Base-by-base conservation (phyloP, 345 rosid species). In the Murraya koenigii region DNA sequence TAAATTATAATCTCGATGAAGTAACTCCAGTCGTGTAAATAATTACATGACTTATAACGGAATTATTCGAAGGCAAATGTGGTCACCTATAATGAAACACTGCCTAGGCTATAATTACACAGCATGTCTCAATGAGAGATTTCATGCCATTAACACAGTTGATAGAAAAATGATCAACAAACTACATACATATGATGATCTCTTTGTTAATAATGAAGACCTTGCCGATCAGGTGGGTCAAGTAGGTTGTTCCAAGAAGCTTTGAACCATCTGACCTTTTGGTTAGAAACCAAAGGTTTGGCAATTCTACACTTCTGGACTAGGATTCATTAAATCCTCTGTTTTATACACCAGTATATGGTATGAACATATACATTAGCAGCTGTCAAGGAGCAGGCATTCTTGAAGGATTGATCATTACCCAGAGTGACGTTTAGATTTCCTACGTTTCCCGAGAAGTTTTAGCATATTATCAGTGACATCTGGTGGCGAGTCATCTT, bases 391-490 rank as follows among this genome's bases (percentile, higher is more conserved):
- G 15, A 72, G 26, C 66, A 23, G 14, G 66, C 25, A 23, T 1
- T 59, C 54, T 60, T 73, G 2, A 15, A 23, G 65, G 22, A 60
- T 39, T n/a, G 66, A 59, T 60, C 35, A 38, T 60, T 66, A 59
- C 9, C 78, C 74, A 54, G 77, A 71, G 19, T 52, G 70, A 8
- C 86, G 33, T 49, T 87, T 92, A 3, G 91, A 92, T 81, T 92
- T 89, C 26, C 88, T 80, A n/a, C 88, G 91, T 82, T 83, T 87
- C 26, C 98, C 97, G 1, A 96, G 93, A 80, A 92, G 97, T 85
- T 96, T 94, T 49, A 94, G 87, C 99, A 96, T 96, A 86, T 94
- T 96, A 80, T 94, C 94, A 9, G 98, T 94, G 79, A 96, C 98
- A 78, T 94, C 97, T 0, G 85, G 88, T 4, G 86, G 92, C 44